Evolutionary conservation across 179 eudicot species (phyloP).

Genomic region (Amaranthus tricolor): DNA sequence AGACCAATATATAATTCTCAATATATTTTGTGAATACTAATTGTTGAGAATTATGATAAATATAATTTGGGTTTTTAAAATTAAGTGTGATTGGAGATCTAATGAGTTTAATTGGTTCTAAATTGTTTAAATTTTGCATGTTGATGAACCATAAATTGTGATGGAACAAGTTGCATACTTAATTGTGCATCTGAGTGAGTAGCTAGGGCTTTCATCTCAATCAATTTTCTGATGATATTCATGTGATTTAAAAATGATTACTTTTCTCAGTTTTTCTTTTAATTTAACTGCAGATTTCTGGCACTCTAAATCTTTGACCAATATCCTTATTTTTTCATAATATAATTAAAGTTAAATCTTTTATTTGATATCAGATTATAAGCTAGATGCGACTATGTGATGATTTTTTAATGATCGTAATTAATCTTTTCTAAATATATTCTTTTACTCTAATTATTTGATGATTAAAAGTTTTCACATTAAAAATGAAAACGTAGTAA

Average conservation of each 20-base stretch:
- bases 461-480: no score
- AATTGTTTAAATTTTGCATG: background rate
- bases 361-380: no score
- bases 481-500: no score
- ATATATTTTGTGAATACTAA: no score
- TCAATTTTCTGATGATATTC: constrained; percentile 24
- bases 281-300: constrained; percentile 22
- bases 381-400: background rate
- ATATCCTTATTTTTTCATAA: constrained; percentile 12
- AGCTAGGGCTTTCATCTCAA: constrained; percentile 25
- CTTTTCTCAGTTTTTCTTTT: constrained; percentile 18
- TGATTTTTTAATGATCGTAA: background rate
- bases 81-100: background rate
- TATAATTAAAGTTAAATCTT: background rate
- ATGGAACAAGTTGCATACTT: constrained; percentile 5
- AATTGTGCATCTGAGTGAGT: background rate
- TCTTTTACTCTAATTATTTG: background rate
- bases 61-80: no score
- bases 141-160: background rate
- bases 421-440: no score
- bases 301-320: constrained; percentile 32
- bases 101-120: background rate
- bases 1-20: no score
- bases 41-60: no score
- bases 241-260: constrained; percentile 34